Evolutionary conservation across 108 stramenopile genomes (phyloP).

Genomic region (Halocafeteria seosinensis): DNA sequence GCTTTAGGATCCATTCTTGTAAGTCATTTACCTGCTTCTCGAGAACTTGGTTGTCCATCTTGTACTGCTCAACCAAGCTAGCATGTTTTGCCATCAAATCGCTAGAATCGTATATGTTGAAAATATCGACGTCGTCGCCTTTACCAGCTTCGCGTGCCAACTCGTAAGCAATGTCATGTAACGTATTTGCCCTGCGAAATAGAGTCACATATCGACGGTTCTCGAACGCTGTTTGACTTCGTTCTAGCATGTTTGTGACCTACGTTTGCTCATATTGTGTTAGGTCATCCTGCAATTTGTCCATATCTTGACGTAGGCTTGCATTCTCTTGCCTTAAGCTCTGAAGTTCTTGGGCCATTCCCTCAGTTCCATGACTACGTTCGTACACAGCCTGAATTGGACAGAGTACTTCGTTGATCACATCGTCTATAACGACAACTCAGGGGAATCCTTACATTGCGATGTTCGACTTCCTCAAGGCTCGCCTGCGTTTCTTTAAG

Average conservation of each 20-base stretch:
- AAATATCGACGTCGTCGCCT: neutral
- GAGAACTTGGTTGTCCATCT: neutral
- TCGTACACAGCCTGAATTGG: no score
- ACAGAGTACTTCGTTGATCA: no score
- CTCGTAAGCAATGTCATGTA: neutral
- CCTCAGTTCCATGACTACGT: neutral
- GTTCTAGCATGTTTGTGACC: neutral
- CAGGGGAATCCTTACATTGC: neutral
- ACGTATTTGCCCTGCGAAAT: no score
- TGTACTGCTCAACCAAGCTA: neutral
- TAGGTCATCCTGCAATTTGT: neutral
- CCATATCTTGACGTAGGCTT: no score
- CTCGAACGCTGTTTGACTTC: no score
- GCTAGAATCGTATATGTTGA: neutral
- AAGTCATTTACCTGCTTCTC: neutral
- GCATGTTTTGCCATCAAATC: neutral
- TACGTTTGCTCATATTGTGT: neutral
- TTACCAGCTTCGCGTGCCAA: neutral
- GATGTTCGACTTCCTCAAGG: neutral
- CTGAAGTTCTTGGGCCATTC: neutral
- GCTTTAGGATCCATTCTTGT: neutral
- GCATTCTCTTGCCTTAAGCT: neutral
- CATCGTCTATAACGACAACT: no score
- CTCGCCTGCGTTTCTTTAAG: neutral
- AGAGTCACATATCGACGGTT: no score